These are phyloP conservation scores for Medicago lupulina DNA, from an alignment of 306 rosid species.

Conservation along the genomic window DNA sequence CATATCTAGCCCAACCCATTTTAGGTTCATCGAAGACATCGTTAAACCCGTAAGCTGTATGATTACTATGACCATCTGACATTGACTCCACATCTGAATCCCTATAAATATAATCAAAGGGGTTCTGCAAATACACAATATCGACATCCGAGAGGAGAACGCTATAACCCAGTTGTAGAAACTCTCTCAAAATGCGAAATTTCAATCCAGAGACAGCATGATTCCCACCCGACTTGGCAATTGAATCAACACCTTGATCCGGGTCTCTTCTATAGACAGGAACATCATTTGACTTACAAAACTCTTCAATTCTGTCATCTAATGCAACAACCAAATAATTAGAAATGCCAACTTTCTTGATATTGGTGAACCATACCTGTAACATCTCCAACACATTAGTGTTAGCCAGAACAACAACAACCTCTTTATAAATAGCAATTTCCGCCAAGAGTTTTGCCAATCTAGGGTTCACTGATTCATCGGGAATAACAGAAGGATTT, in stretches of 20 bases:
- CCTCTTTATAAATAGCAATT: conserved; percentile 71
- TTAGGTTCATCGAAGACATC: conserved; percentile 89
- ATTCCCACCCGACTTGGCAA: conserved; percentile 68
- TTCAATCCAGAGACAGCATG: conserved; percentile 89
- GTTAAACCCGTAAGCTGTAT: conserved; percentile 84
- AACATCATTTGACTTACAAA: conserved; percentile 74
- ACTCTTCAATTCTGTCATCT: conserved; percentile 64
- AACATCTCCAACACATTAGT: conserved; percentile 76
- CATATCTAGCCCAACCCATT: conserved; percentile 96
- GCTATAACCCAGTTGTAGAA: conserved; percentile 82
- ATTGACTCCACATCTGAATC: conserved; percentile 94
- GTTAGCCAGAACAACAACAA: conserved; percentile 78
- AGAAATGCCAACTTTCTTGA: conserved; percentile 75
- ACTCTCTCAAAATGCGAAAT: conserved; percentile 82
- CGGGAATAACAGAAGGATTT: conserved; percentile 72
- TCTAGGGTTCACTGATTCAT: conserved; percentile 81
- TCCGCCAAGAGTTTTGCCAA: conserved; percentile 70
- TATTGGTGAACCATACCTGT: conserved; percentile 71
- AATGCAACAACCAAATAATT: conserved; percentile 83
- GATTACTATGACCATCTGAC: conserved; percentile 86
- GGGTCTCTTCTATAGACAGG: conserved; percentile 85
- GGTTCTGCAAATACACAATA: conserved; percentile 86
- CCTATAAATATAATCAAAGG: conserved; percentile 78
- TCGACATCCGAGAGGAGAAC: conserved; percentile 88
- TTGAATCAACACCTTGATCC: conserved; percentile 63